Evolutionary conservation across 306 rosid species (phyloP).

Genomic region (Parietaria judaica): DNA sequence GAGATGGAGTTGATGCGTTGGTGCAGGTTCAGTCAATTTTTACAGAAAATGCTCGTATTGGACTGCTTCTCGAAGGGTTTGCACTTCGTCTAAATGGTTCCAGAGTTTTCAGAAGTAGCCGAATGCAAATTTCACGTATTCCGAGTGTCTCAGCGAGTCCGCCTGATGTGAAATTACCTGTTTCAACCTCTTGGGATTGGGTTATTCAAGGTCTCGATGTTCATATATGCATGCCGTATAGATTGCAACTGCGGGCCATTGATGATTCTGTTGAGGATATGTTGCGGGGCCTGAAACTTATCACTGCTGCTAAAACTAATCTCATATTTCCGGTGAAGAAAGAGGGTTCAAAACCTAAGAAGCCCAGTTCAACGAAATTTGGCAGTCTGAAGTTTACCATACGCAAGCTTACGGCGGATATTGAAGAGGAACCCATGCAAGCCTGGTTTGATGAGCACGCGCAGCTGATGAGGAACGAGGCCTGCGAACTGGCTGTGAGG

Average conservation of each 20-base stretch:
- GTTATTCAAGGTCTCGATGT: conserved; percentile 91
- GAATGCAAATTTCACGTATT: conserved; percentile 94
- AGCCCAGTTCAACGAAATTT: conserved; percentile 53
- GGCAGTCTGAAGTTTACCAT: conserved; percentile 80
- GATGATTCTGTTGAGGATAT: conserved; percentile 92
- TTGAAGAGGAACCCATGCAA: conserved; percentile 96
- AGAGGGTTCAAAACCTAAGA: conserved; percentile 60
- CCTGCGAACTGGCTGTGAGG: conserved; percentile 78
- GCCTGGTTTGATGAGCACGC: conserved; percentile 99
- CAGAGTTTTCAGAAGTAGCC: conserved; percentile 76
- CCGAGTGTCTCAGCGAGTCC: conserved; percentile 55
- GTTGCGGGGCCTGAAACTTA: conserved; percentile 78
- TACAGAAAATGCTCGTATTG: conserved; percentile 96
- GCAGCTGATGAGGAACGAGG: conserved; percentile 85
- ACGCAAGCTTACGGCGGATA: conserved; percentile 79
- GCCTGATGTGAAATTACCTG: conserved; percentile 43
- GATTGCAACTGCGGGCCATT: conserved; percentile 92
- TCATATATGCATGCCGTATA: conserved; percentile 87
- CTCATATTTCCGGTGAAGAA: conserved; percentile 71
- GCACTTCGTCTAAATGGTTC: conserved; percentile 68
- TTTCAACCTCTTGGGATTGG: conserved; percentile 75
- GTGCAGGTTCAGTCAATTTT: conserved; percentile 93
- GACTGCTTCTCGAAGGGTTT: conserved; percentile 95
- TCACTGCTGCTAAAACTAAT: conserved; percentile 73
- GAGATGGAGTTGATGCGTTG: conserved; percentile 90